Base-by-base conservation (phyloP, 768 basidiomycete species). In the Baorangia bicolor region DNA sequence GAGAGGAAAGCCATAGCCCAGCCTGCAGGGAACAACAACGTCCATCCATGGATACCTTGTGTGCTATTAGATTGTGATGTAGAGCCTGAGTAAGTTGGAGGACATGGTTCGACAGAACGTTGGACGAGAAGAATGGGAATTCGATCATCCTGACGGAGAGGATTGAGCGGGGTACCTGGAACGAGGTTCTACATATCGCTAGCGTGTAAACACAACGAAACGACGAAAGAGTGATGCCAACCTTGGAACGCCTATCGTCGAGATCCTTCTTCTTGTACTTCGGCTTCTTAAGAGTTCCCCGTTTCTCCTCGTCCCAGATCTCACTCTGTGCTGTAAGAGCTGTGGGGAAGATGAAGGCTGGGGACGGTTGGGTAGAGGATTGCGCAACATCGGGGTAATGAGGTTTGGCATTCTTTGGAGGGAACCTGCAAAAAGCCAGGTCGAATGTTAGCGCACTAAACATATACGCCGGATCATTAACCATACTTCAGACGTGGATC, bases 1-100 rank as follows among this genome's bases (percentile, higher is more conserved):
- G 79, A 79, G 58, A 91, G 84, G 73, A 98, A 93, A 1, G 94
- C 79, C 87, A 94, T 96, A 0, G 83, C 81, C 94, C 94, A 98
- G 13, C 92, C 94, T 2, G 84, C 77, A 4, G 96, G 96, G 31
- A 96, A 69, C 43, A 97, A 77, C 10, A 99, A 74, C 9, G 87
- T 93, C 88, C 92, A 97, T 37, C 95, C 94, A 63, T 94, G 86
- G 30, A 93, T 74, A 2, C 79, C 75, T 59, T 77, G 75, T 11
- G 64, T 69, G 2, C 45, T 53, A 40, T 72, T 69, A 16, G 69
- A 63, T 35, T 56, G 57, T 9, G 67, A 62, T 16, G 63, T 56
- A 38, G 54, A 55, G 18, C 20, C 5, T 1, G 56, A 27, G 53
- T 65, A 45, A 14, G 64, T 50, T 3, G 71, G 33, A 1, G 52